These are phyloP conservation scores for Paragyromitra xinjiangensis DNA, from an alignment of 495 filamentous ascomycete species.

Conservation along the genomic window DNA sequence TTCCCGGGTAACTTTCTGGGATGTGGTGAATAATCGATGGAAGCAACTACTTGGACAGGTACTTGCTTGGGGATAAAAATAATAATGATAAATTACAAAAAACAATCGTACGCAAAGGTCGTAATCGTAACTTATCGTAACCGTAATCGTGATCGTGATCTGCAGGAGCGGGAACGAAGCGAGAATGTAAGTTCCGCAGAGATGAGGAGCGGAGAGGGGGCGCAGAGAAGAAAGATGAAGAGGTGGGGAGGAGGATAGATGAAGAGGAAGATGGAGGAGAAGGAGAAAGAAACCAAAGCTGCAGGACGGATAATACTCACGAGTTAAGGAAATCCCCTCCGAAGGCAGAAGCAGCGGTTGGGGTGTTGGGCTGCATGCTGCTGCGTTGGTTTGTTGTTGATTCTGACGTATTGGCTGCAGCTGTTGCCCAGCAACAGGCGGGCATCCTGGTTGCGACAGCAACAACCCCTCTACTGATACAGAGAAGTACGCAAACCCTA, in stretches of 20 bases:
- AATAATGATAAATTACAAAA: neutral
- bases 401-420: conserved; percentile 36
- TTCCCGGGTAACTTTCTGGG: neutral
- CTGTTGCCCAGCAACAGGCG: conserved; percentile 36
- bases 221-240: neutral
- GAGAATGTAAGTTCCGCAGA: conserved; percentile 23
- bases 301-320: conserved; percentile 17
- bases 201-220: neutral
- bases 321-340: conserved; percentile 18
- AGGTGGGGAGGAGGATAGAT: neutral
- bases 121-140: conserved; percentile 27
- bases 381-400: conserved; percentile 50
- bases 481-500: neutral
- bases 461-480: conserved; percentile 10
- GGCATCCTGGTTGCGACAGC: conserved; percentile 32
- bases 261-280: neutral
- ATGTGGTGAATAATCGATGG: neutral
- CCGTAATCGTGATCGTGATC: conserved; percentile 19
- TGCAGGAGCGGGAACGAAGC: conserved; percentile 26
- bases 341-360: conserved; percentile 2
- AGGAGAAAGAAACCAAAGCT: conserved; percentile 9
- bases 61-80: neutral
- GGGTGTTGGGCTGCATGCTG: conserved; percentile 14
- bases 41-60: neutral
- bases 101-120: conserved; percentile 10